phyloP scores from a whole-genome alignment of 768 basidiomycete genomes.

The Neoboletus brunneissimus region DNA sequence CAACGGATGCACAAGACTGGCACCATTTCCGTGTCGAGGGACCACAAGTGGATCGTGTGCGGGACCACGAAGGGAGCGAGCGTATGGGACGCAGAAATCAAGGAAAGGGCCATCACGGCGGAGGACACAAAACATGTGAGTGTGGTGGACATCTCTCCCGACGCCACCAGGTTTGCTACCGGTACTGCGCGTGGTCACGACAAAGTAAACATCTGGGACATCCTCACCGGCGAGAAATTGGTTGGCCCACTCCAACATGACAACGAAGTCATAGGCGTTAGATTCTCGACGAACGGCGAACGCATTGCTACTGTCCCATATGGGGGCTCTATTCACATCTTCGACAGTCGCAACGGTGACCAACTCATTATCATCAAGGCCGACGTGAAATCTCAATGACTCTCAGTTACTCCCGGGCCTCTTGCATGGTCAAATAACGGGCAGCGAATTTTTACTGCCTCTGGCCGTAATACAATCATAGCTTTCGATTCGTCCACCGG shows the following conservation, averaged over 20 bases:
- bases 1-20: neutral
- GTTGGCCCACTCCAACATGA: neutral
- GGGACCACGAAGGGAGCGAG: neutral
- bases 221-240: neutral
- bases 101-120: neutral
- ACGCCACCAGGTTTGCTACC: neutral
- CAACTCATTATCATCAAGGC: neutral
- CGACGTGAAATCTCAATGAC: rapidly evolving
- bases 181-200: neutral
- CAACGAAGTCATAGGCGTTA: neutral
- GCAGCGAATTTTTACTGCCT: neutral
- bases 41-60: neutral
- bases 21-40: neutral
- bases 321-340: neutral
- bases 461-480: neutral
- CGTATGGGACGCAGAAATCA: neutral
- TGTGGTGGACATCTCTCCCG: neutral
- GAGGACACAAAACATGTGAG: neutral
- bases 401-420: no score
- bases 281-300: neutral
- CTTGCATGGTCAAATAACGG: neutral
- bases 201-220: neutral
- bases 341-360: neutral
- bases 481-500: no score
- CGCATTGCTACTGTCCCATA: neutral